Conservation (phyloP, 2,329 filamentous ascomycete genomes). For the Cryphonectria japonica region DNA sequence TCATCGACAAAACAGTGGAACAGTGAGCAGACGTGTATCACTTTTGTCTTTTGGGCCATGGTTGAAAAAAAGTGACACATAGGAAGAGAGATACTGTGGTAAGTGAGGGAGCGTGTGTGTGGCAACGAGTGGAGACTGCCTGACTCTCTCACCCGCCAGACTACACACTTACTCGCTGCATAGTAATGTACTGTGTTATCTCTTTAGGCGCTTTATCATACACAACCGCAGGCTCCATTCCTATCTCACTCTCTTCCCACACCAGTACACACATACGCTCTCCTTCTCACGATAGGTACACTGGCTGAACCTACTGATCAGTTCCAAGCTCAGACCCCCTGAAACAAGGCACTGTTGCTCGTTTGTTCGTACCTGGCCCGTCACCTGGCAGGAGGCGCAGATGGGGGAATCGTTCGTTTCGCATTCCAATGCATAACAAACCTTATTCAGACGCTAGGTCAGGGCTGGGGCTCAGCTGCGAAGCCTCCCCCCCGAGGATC, state of each 20-base stretch:
- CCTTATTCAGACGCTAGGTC: slow-evolving; percentile 5
- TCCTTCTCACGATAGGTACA: too few species aligned
- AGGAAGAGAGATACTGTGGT: too few species aligned
- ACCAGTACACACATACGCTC: too few species aligned
- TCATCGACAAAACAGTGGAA: too few species aligned
- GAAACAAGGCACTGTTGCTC: neutral
- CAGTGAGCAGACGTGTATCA: too few species aligned
- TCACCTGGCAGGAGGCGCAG: neutral
- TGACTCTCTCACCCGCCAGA: neutral
- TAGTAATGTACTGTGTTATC: too few species aligned
- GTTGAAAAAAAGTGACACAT: too few species aligned
- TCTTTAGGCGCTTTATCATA: too few species aligned
- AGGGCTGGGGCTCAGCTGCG: slow-evolving; percentile 1
- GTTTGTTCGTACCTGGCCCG: neutral
- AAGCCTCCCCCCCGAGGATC: slow-evolving; percentile 1
- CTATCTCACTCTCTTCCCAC: too few species aligned
- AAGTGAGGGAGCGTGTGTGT: neutral
- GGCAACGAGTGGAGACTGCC: neutral
- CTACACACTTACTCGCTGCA: too few species aligned
- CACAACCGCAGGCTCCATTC: too few species aligned
- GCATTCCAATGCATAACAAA: slow-evolving; percentile 5
- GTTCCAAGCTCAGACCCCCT: neutral
- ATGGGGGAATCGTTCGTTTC: slow-evolving; percentile 1
- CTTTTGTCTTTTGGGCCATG: neutral
- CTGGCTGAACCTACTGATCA: neutral